Conservation (phyloP, 768 basidiomycete species). For the Auricularia sp. region DNA sequence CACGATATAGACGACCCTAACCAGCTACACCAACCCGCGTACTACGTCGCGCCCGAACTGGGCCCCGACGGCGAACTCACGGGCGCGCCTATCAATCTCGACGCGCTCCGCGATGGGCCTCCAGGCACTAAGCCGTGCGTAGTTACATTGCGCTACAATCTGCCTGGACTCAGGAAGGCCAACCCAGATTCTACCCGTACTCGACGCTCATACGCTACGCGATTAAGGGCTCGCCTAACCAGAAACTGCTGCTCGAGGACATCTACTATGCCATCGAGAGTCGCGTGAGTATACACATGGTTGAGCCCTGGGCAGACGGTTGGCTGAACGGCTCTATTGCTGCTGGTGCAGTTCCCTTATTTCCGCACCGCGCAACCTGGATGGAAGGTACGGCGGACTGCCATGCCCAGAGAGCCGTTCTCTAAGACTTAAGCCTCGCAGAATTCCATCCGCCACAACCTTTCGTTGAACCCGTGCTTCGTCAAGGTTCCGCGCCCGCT, state of each 20-base stretch:
- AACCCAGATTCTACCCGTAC: slow-evolving; percentile 61
- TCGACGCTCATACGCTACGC: slow-evolving; percentile 90
- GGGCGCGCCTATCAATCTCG: slow-evolving; percentile 76
- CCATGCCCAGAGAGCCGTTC: neutral
- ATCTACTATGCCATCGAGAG: slow-evolving; percentile 90
- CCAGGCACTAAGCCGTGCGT: slow-evolving; percentile 67
- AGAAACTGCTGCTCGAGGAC: slow-evolving; percentile 76
- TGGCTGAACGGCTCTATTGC: no score
- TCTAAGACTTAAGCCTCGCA: slow-evolving; percentile 19
- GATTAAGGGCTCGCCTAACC: slow-evolving; percentile 84
- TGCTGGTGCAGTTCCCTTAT: slow-evolving; percentile 61
- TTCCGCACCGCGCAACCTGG: slow-evolving; percentile 79
- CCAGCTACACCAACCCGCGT: neutral
- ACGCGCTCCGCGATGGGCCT: slow-evolving; percentile 77
- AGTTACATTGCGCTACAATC: neutral
- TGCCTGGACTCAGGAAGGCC: neutral
- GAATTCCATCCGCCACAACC: slow-evolving; percentile 88
- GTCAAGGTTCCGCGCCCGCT: slow-evolving; percentile 87
- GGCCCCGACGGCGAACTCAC: neutral
- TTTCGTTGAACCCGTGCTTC: slow-evolving; percentile 84
- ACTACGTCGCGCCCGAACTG: neutral
- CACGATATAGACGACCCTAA: neutral
- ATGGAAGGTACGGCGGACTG: slow-evolving; percentile 64
- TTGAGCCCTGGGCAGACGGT: no score
- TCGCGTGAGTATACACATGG: slow-evolving; percentile 41